Evolutionary conservation across 768 basidiomycete genomes (phyloP), one percentile per base, ranked within the genome.

Genomic region (Lentinula aciculospora): DNA sequence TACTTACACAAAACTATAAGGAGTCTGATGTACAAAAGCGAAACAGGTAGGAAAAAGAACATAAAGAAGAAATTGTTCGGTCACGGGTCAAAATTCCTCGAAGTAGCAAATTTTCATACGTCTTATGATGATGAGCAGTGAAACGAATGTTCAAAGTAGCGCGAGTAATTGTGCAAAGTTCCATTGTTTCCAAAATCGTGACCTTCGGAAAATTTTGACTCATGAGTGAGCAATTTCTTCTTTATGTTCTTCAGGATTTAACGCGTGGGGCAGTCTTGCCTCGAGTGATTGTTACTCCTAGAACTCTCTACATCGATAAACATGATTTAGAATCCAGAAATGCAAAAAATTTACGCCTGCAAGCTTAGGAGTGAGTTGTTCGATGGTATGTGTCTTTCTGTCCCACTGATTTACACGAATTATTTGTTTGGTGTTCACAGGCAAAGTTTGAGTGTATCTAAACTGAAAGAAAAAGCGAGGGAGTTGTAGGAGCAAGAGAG

Each of bases 271-370:
- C 31, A 37, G 8, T 29, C 21, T 10, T 36, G 2, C 32, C 45
- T 37, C 32, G 55, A 34, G 25, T 42, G 6, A 25, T 7, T 15
- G 7, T 12, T 9, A 17, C 40, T n/a, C 32, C 32, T 19, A 42
- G 56, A 19, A 36, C 29, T 15, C 21, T 57, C 6, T 46, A 57
- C 28, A 10, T 27, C n/a, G n/a, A 40, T 2, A 19, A 19, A 4
- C 21, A 46, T 19, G 55, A 64, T 58, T 74, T 77, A 56, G 70
- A 74, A 60, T 65, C 73, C 29, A 86, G 81, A 65, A 94, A 94
- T 66, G 79, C 83, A 13, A 81, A 86, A 58, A 89, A 88, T 66
- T 70, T 95, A 36, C 80, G 76, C 45, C 74, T 77, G 63, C 79
- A 74, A 63, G 85, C 89, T 40, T 71, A 81, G 66, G 76, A 84